Conservation (phyloP, 495 filamentous ascomycete genomes). For the Sordaria brevicollis region DNA sequence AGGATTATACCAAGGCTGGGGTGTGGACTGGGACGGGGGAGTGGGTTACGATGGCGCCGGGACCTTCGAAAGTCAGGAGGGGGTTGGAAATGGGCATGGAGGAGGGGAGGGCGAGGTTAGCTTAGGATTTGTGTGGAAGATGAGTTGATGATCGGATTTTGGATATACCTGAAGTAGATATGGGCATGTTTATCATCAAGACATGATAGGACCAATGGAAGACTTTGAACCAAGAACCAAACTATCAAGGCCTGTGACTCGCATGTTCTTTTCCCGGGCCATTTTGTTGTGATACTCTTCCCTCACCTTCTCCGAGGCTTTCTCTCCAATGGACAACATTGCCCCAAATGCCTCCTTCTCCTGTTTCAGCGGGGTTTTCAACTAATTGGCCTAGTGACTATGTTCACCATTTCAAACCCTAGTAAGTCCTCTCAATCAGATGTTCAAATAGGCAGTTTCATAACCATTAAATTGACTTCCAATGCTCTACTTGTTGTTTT, state of each 20-base stretch:
- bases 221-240: too few species aligned
- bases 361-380: too few species aligned
- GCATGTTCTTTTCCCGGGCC: too few species aligned
- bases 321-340: too few species aligned
- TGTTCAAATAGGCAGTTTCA: not conserved
- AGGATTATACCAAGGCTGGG: conserved; percentile 74
- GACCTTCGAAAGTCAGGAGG: conserved; percentile 31
- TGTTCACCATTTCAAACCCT: too few species aligned
- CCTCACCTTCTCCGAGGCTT: too few species aligned
- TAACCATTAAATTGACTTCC: not conserved
- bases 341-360: too few species aligned
- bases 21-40: conserved; percentile 57
- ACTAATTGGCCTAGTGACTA: too few species aligned
- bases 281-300: too few species aligned
- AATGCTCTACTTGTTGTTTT: not conserved
- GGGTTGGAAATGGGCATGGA: not conserved
- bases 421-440: not conserved
- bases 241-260: too few species aligned
- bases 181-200: not conserved
- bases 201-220: not conserved
- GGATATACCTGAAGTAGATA: not conserved
- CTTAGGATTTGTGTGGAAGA: too few species aligned
- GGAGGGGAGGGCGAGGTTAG: not conserved
- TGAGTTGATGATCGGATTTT: not conserved
- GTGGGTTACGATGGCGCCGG: conserved; percentile 52